A percentile compares a stretch with the other conserved stretches of the same genome.
phyloP scores from a whole-genome alignment of 495 filamentous ascomycete species.

The Penicillium dipodomyicola region DNA sequence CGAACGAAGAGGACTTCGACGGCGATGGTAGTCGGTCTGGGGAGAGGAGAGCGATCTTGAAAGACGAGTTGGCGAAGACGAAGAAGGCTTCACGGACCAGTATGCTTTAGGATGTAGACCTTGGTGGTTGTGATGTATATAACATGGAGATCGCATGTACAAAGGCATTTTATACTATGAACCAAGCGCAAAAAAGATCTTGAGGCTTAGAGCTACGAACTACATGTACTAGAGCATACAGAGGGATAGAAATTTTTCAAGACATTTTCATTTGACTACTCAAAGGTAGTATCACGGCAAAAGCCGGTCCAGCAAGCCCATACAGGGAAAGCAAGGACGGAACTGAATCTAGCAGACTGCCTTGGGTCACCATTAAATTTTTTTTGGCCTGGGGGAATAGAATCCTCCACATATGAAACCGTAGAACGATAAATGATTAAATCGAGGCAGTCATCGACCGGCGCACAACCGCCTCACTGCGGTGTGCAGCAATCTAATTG shows the following conservation, averaged over 20 bases:
- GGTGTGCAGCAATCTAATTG: constrained; percentile 54
- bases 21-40: constrained; percentile 52
- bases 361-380: constrained; percentile 12
- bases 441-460: constrained; percentile 56
- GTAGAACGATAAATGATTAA: constrained; percentile 33
- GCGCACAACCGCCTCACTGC: constrained; percentile 58
- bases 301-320: constrained; percentile 13
- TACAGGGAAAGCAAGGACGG: constrained; percentile 12
- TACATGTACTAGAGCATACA: not conserved
- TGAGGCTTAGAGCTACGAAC: not conserved
- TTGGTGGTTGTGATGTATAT: constrained; percentile 2
- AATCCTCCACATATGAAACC: constrained; percentile 16
- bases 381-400: constrained; percentile 26
- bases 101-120: constrained; percentile 22
- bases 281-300: constrained; percentile 21
- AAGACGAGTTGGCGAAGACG: constrained; percentile 43
- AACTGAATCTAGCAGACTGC: constrained; percentile 16
- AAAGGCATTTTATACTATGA: not conserved
- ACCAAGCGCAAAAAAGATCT: not conserved
- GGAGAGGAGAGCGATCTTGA: constrained; percentile 31
- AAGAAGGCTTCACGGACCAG: constrained; percentile 28
- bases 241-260: constrained; percentile 1
- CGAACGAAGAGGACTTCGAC: constrained; percentile 33
- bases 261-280: constrained; percentile 20
- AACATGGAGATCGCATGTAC: not conserved